A percentile compares a stretch with the other conserved stretches of the same genome.
Conservation (phyloP, 768 basidiomycete genomes). For the Termitomyces eurrhizus region DNA sequence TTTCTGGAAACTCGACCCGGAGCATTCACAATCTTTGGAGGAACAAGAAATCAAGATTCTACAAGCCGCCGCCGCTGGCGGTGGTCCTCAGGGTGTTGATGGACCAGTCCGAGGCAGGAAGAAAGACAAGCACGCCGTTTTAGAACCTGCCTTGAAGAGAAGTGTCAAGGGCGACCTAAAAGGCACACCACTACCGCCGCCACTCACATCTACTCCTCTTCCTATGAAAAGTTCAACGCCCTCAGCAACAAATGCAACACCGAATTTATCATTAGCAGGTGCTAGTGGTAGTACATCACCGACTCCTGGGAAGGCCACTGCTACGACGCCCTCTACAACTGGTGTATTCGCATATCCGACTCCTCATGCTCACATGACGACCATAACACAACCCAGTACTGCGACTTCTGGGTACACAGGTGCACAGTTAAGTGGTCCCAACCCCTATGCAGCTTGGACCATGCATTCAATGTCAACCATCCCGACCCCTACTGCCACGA, state of each 20-base stretch:
- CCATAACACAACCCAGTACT: constrained; percentile 22
- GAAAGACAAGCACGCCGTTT: constrained; percentile 52
- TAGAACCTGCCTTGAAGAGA: constrained; percentile 66
- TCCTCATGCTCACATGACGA: constrained; percentile 21
- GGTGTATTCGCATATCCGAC: constrained; percentile 40
- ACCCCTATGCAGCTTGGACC: constrained; percentile 39
- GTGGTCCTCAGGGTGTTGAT: constrained; percentile 25
- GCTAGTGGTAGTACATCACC: constrained; percentile 17
- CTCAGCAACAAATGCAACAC: constrained; percentile 18
- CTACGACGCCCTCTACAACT: constrained; percentile 29
- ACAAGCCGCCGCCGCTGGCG: constrained; percentile 29
- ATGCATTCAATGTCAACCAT: constrained; percentile 23
- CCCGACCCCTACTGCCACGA: constrained; percentile 24
- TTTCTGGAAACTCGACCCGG: constrained; percentile 88
- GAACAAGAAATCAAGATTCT: constrained; percentile 62
- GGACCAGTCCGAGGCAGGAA: constrained; percentile 37
- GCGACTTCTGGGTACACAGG: constrained; percentile 25
- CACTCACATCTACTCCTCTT: constrained; percentile 63
- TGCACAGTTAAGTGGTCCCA: constrained; percentile 24
- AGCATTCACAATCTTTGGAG: constrained; percentile 61
- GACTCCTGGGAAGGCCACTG: constrained; percentile 18
- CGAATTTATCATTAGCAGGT: constrained; percentile 20
- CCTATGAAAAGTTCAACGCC: constrained; percentile 35
- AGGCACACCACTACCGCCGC: constrained; percentile 59
- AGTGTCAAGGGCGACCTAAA: constrained; percentile 64